Percentiles rank a stretch among this genome's conserved stretches.
Evolutionary conservation across 2,329 filamentous ascomycete genomes (phyloP).

Genomic region (Claviceps sp.): DNA sequence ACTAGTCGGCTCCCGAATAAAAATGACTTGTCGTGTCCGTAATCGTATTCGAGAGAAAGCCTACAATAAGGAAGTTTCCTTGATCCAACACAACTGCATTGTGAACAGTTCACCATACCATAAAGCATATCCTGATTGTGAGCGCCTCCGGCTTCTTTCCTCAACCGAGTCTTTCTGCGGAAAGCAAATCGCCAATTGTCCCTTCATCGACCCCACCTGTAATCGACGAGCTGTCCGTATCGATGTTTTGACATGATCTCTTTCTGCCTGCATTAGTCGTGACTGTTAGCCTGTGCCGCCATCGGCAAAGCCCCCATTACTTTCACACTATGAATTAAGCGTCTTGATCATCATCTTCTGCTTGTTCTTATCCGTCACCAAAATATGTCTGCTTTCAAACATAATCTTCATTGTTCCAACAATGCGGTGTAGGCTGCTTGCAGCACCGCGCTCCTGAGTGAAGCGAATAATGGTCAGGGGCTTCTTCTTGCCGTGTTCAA

Average conservation of each 20-base stretch:
- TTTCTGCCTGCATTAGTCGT: not conserved
- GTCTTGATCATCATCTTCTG: slow-evolving; percentile 63
- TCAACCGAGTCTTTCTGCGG: not conserved
- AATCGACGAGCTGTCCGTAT: not conserved
- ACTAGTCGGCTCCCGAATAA: not conserved
- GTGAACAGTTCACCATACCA: not conserved
- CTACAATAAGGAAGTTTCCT: not conserved
- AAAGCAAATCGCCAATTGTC: not conserved
- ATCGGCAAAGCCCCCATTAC: slow-evolving; percentile 1
- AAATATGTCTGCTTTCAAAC: slow-evolving; percentile 48
- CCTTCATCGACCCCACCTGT: not conserved
- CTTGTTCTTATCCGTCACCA: slow-evolving; percentile 55
- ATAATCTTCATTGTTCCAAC: slow-evolving; percentile 62
- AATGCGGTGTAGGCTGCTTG: slow-evolving; percentile 75
- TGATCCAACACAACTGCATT: slow-evolving; percentile 2
- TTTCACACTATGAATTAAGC: slow-evolving; percentile 32
- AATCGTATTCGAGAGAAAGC: not conserved
- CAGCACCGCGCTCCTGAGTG: slow-evolving; percentile 82
- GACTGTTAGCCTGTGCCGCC: not conserved
- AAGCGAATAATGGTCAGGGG: slow-evolving; percentile 72
- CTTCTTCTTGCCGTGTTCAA: slow-evolving; percentile 67
- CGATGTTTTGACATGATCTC: not conserved
- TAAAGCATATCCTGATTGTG: not conserved
- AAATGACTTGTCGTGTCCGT: not conserved
- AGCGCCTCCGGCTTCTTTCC: not conserved